A percentile compares a stretch with the other conserved stretches of the same genome.
These are phyloP conservation scores for Hydrangea macrophylla DNA, from an alignment of 148 eudicot genomes.

Conservation along the genomic window DNA sequence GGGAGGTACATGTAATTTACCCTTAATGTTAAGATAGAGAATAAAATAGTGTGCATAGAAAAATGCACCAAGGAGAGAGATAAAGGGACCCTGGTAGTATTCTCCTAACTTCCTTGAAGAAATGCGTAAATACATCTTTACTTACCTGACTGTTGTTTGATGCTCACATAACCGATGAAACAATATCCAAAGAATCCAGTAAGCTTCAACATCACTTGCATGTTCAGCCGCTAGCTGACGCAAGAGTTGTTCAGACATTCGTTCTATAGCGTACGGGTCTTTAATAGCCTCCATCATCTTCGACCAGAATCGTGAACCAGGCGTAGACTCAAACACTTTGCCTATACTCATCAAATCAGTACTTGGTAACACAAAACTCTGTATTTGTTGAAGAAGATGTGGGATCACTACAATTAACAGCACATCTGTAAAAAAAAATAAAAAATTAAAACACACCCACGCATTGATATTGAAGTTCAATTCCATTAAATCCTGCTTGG, in stretches of 20 bases:
- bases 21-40: no score
- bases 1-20: no score
- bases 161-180: slow-evolving; percentile 42
- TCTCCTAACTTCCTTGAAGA: not conserved
- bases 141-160: slow-evolving; percentile 65
- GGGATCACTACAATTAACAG: slow-evolving; percentile 56
- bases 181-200: slow-evolving; percentile 79
- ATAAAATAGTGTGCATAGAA: not conserved
- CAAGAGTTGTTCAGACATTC: slow-evolving; percentile 74
- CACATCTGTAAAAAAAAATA: slow-evolving; percentile 51
- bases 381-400: slow-evolving; percentile 48
- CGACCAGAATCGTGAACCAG: slow-evolving; percentile 58
- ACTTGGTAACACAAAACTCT: slow-evolving; percentile 30
- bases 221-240: slow-evolving; percentile 51
- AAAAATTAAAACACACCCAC: no score
- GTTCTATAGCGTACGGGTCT: slow-evolving; percentile 76
- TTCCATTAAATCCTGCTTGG: not conserved
- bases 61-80: not conserved
- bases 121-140: not conserved
- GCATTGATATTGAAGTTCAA: not conserved
- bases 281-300: slow-evolving; percentile 63
- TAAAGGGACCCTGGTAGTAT: not conserved
- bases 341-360: slow-evolving; percentile 24
- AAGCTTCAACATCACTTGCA: slow-evolving; percentile 65
- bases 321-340: slow-evolving; percentile 38